Evolutionary conservation across 1,284 basidiomycete species (phyloP).

Genomic region (Boletus semigastroideus): DNA sequence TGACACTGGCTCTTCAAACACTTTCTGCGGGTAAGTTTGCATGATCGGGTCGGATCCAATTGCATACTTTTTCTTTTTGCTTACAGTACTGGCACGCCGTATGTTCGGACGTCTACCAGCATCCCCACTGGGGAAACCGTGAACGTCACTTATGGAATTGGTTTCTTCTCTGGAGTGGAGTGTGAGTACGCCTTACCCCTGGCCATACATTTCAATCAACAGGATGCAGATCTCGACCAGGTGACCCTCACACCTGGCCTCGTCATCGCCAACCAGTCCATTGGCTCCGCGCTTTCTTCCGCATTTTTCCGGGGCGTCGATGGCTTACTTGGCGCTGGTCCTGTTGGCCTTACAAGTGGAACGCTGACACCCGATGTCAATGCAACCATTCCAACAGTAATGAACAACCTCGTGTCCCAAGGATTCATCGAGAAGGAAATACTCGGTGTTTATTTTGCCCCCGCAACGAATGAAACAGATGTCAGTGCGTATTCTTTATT

Average conservation of each 20-base stretch:
- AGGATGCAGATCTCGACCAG: not conserved
- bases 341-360: not conserved
- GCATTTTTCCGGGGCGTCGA: rapidly evolving
- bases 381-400: not conserved
- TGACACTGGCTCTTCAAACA: too few species aligned
- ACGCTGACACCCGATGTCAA: not conserved
- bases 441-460: conserved; percentile 26
- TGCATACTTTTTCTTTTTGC: too few species aligned
- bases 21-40: too few species aligned
- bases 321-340: not conserved
- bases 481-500: conserved; percentile 14
- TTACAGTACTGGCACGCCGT: too few species aligned
- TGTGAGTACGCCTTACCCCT: too few species aligned
- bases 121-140: too few species aligned
- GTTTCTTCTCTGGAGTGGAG: too few species aligned
- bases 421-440: conserved; percentile 14
- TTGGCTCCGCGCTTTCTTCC: not conserved
- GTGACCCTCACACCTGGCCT: conserved; percentile 15
- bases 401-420: not conserved
- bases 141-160: too few species aligned
- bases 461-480: conserved; percentile 15
- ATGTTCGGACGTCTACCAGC: too few species aligned
- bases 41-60: too few species aligned
- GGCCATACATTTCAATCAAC: not conserved
- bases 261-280: conserved; percentile 11